Base-by-base conservation (phyloP, 305 asterid species). In the Lippia alba region DNA sequence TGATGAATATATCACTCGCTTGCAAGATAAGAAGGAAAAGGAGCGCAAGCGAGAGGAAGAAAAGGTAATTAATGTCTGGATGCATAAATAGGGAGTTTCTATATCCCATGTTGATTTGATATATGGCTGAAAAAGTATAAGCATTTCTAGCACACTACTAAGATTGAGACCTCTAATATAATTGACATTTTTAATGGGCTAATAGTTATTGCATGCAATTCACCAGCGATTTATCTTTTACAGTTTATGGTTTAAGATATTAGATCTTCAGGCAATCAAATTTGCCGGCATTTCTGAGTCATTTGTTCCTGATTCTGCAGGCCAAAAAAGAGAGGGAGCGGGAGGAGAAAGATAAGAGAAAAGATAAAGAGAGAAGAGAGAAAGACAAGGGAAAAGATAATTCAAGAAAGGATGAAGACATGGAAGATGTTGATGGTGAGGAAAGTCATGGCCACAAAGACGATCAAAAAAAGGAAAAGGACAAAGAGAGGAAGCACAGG, bases 1-100 rank as follows among this genome's bases (percentile, higher is more conserved):
- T 74, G 91, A 91, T 77, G 99, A 91, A 64, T 83, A 86, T 77
- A 68, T 89, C 74, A 78, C 84, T 61, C 92, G 93, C 71, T 66
- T 94, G 83, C 94, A 81, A 79, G 99, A 91, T 84, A 94, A 89
- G 16, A 91, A 86, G 85, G 99, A 91, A 51, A 94, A 91, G 84
- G 99, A 88, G 69, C 96, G 96, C 55, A 91, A 85, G 80, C 85
- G 97, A 67, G 97, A 91, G 74, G 98, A 93, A 78, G 98, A 91
- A 56, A 93, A 93, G 96, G 98, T 91, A 78, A 75, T 4, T 56
- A 75, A 63, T 65, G 32, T 61, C 67, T 39, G 20, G 65, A 56
- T 45, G 49, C 56, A 7, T 60, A 36, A 49, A 20, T 64, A 56
- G 14, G 33, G 50, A 30, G 19, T 59, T 63, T 4, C 49, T 17